Percentiles rank a stretch among this genome's conserved stretches.
Conservation (phyloP, 805 yeast species). For the Monosporozyma solicola region DNA sequence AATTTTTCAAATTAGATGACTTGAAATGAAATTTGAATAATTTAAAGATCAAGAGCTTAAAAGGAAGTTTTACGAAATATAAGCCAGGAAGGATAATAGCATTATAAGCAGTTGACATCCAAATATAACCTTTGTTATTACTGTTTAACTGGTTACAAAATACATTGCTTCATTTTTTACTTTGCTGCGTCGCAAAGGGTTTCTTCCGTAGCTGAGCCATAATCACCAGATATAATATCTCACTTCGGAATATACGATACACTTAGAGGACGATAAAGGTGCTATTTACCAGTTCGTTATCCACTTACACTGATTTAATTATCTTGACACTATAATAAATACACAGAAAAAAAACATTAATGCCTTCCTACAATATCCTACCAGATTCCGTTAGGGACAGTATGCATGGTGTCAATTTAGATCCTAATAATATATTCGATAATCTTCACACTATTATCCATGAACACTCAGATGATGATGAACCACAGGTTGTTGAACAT, state of each 20-base stretch:
- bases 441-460: constrained; percentile 25
- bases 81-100: neutral
- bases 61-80: neutral
- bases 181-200: neutral
- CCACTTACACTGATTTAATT: no score
- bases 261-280: neutral
- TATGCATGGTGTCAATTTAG: constrained; percentile 11
- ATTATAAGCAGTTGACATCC: neutral
- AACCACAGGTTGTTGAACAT: constrained; percentile 52
- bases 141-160: neutral
- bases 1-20: neutral
- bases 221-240: neutral
- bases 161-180: neutral
- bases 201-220: neutral
- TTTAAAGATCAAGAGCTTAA: neutral
- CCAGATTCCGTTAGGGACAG: constrained; percentile 20
- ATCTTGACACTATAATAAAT: neutral
- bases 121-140: neutral
- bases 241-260: neutral
- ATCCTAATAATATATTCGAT: constrained; percentile 19
- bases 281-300: neutral
- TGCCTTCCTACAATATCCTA: constrained; percentile 20
- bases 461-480: constrained; percentile 37
- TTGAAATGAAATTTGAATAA: neutral
- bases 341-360: neutral